These are phyloP conservation scores for Colletotrichum sojae DNA, from an alignment of 2,329 filamentous ascomycete species.

Conservation along the genomic window DNA sequence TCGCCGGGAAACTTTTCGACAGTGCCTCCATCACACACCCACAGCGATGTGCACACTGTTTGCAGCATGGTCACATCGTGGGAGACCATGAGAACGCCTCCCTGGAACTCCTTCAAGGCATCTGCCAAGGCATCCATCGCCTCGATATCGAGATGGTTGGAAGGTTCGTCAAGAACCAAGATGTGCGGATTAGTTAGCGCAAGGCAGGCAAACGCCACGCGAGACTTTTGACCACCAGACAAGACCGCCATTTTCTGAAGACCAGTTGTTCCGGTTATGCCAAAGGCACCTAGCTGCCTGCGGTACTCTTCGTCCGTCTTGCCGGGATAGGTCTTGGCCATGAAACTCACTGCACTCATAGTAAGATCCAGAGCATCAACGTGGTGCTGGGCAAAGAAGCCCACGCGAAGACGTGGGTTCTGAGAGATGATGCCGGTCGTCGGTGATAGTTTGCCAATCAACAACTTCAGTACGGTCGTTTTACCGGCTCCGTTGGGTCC, in stretches of 20 bases:
- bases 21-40: conserved; percentile 95
- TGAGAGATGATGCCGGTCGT: conserved; percentile 87
- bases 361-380: conserved; percentile 95
- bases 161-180: conserved; percentile 96
- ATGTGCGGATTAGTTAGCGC: conserved; percentile 96
- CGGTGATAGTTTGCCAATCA: conserved; percentile 87
- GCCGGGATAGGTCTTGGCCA: conserved; percentile 92
- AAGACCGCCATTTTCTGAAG: conserved; percentile 95
- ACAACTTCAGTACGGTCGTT: conserved; percentile 97
- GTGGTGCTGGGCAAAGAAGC: conserved; percentile 99
- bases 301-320: conserved; percentile 97
- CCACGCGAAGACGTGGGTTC: conserved; percentile 89
- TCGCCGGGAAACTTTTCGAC: conserved; percentile 97
- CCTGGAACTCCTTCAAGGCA: conserved; percentile 88
- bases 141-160: conserved; percentile 98
- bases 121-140: conserved; percentile 96
- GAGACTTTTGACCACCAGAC: conserved; percentile 97
- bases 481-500: conserved; percentile 99
- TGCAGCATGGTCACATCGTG: conserved; percentile 99
- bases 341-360: conserved; percentile 92
- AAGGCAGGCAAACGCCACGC: conserved; percentile 97
- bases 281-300: conserved; percentile 90
- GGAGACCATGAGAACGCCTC: conserved; percentile 97
- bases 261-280: conserved; percentile 93
- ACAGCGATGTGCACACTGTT: conserved; percentile 93